Evolutionary conservation across 805 yeast genomes (phyloP), one percentile per base, ranked within the genome.

Genomic region (Saccharomycopsis sp.): DNA sequence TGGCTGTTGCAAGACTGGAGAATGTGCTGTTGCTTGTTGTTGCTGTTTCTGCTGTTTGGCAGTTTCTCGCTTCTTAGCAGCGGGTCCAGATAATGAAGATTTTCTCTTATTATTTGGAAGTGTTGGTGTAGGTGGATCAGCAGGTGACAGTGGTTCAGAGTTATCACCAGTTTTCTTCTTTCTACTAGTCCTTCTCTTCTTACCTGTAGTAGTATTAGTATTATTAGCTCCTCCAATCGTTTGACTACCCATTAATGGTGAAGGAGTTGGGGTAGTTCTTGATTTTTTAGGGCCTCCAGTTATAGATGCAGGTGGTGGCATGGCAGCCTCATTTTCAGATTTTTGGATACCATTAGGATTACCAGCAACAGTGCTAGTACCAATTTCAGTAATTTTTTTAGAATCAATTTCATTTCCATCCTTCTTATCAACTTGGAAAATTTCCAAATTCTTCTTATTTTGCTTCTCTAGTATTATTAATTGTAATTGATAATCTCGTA

Each of bases 401-500:
- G 13, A 22, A 7, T 27, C 43, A 11, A 48, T 50, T 9, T 22
- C 31, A 16, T 46, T 50, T 7, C 45, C 54, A n/a, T 57, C 63
- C 26, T 61, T 66, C 50, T 61, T 65, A 31, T 77, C 60, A 4
- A 73, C 77, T 42, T 69, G 72, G 53, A 40, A 44, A 26, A n/a
- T 37, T 33, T 74, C 79, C 40, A 83, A 64, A 44, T 85, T 70
- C 59, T 76, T 77, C 58, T 81, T 80, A 60, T 83, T 85, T 58
- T 84, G 89, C 51, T 75, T 75, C 55, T 85, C 95, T 56, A 86
- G 64, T 43, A 81, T 59, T 73, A 83, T 74, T 53, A 85, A 65
- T 60, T 85, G 90, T 68, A 77, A 79, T 59, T 85, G 94, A 60
- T 86, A 85, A 57, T 85, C 94, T 54, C 81, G 85, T 32, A 85